Evolutionary conservation across 2,329 filamentous ascomycete species (phyloP).

Genomic region (Phaeophleospora eucalypticola): DNA sequence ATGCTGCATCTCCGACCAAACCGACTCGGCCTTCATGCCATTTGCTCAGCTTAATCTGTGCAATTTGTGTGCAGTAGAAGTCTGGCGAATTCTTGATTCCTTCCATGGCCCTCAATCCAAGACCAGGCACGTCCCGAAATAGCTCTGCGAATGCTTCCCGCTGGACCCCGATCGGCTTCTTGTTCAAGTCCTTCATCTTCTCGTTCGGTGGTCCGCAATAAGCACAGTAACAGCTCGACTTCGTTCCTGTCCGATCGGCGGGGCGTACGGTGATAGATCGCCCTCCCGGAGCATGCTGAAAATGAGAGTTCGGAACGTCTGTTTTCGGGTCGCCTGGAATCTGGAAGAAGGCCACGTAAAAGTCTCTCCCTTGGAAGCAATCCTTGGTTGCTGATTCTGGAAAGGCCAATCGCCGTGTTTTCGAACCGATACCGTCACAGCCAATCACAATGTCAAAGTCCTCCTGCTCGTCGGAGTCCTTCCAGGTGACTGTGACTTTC

Average conservation of each 20-base stretch:
- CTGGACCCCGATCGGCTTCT: slow-evolving; percentile 2
- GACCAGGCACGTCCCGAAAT: slow-evolving; percentile 11
- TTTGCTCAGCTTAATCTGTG: slow-evolving; percentile 35
- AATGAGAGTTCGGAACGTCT: slow-evolving; percentile 15
- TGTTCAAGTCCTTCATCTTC: background rate
- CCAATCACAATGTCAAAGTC: slow-evolving; percentile 15
- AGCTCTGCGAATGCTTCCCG: slow-evolving; percentile 7
- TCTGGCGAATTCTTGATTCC: slow-evolving; percentile 30
- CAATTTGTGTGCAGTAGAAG: slow-evolving; percentile 45
- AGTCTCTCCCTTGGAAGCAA: slow-evolving; percentile 3
- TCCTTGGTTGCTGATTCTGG: slow-evolving; percentile 4
- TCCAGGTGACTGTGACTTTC: slow-evolving; percentile 11
- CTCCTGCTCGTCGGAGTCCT: slow-evolving; percentile 7
- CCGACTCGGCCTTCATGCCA: slow-evolving; percentile 35
- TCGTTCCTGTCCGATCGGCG: slow-evolving; percentile 8
- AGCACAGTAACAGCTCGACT: slow-evolving; percentile 9
- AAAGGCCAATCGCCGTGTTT: slow-evolving; percentile 12
- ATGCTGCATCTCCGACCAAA: slow-evolving; percentile 39
- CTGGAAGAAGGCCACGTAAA: slow-evolving; percentile 27
- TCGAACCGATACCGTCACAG: slow-evolving; percentile 16
- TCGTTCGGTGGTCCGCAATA: background rate
- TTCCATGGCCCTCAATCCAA: slow-evolving; percentile 8
- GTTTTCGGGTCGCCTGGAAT: no score
- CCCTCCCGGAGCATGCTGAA: slow-evolving; percentile 12
- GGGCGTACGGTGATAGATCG: slow-evolving; percentile 22